Base-by-base conservation (phyloP, 441 rosid genomes). In the Pelargonium myrrhifolium region DNA sequence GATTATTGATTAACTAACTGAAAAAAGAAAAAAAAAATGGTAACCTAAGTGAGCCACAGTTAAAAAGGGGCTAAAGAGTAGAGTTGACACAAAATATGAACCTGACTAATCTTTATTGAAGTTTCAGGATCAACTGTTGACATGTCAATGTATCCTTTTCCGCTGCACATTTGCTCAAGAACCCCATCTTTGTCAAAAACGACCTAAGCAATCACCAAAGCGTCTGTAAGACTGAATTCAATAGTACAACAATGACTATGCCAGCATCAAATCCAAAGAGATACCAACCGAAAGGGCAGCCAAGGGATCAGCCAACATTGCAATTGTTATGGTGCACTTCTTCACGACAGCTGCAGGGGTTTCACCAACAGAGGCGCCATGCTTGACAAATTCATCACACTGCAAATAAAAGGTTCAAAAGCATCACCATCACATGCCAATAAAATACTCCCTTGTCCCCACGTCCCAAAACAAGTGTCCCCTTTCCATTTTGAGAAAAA, bases 71-170 rank as follows among this genome's bases (percentile, higher is more conserved):
- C 9, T 18, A 26, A 55, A 55, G 60, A 55, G 9, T 18, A 55
- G 17, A 14, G 55, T 49, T 55, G 60, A 18, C 60, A 8, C 21
- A 22, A 55, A 18, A 18, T 55, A 55, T 55, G 60, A 79, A 93
- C 98, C 96, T 76, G 78, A 58, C 76, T 79, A 79, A 93, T 93
- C 82, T 81, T 93, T 12, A 72, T 66, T 21, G 97, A 93, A 62
- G 99, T 93, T 77, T 86, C 90, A 10, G 95, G 83, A 83, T 89
- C 97, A 78, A 93, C 95, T 0, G 99, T 93, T 14, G 98, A 89
- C 99, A 93, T 91, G 76, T 93, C 99, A 39, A 91, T 82, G 74
- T 93, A 93, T 58, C 92, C 83, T 82, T 93, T 93, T 26, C 97
- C 90, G 8, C 77, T 72, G 77, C 87, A 67, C 67, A 85, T 89